These are phyloP conservation scores for Xanthoconium purpureum DNA, from an alignment of 768 basidiomycete species.

Conservation along the genomic window DNA sequence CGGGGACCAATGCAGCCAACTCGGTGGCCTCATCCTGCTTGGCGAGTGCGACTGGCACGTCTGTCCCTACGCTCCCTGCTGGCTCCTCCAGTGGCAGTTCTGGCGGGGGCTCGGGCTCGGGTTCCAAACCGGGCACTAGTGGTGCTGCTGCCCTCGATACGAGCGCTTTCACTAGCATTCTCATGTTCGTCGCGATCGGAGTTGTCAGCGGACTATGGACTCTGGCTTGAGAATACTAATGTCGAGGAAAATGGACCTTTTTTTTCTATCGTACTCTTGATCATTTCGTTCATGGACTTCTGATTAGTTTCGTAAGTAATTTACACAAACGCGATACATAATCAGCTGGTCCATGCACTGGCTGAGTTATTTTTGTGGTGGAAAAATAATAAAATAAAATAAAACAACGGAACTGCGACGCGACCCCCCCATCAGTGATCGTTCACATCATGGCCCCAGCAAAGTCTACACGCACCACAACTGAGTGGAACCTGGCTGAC, in stretches of 20 bases:
- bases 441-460: slow-evolving; percentile 19
- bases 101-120: slow-evolving; percentile 18
- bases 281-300: background rate
- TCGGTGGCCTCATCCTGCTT: slow-evolving; percentile 67
- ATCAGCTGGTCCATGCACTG: background rate
- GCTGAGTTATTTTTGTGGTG: background rate
- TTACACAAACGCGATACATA: background rate
- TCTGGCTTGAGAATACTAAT: slow-evolving; percentile 24
- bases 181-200: slow-evolving; percentile 33
- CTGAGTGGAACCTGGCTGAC: slow-evolving; percentile 46
- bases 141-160: slow-evolving; percentile 28
- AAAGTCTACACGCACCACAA: slow-evolving; percentile 13
- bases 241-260: slow-evolving; percentile 8
- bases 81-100: slow-evolving; percentile 22
- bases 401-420: background rate
- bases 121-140: slow-evolving; percentile 17
- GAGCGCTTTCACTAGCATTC: slow-evolving; percentile 38
- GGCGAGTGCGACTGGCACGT: slow-evolving; percentile 58
- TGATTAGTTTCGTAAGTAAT: slow-evolving; percentile 3
- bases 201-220: slow-evolving; percentile 45
- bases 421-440: background rate
- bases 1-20: slow-evolving; percentile 46
- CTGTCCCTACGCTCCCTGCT: slow-evolving; percentile 53
- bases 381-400: background rate
- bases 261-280: background rate